Evolutionary conservation across 164 flowering plant species (phyloP).

Genomic region (Berberis thunbergii): DNA sequence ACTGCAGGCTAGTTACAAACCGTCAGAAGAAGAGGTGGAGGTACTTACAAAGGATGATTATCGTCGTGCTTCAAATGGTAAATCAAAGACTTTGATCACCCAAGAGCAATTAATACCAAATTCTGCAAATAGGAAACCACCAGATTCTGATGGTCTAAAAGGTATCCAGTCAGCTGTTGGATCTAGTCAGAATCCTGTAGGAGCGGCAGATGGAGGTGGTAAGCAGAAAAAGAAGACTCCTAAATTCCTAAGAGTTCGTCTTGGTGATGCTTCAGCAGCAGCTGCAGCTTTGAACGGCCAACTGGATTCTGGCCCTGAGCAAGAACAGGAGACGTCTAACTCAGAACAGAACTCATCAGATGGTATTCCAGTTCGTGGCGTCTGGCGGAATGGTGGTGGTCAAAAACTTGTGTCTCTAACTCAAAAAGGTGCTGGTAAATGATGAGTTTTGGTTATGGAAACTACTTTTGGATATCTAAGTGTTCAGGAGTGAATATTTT

Average conservation of each 20-base stretch:
- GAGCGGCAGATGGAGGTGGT: slow-evolving; percentile 29
- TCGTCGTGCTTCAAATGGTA: slow-evolving; percentile 41
- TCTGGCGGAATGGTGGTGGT: slow-evolving; percentile 36
- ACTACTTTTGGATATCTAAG: background rate
- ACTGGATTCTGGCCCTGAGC: slow-evolving; percentile 29
- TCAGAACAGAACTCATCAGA: slow-evolving; percentile 16
- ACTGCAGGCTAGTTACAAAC: slow-evolving; percentile 46
- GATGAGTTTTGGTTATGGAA: background rate
- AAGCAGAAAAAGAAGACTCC: slow-evolving; percentile 63
- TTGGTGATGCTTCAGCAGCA: slow-evolving; percentile 63
- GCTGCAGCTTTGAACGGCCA: slow-evolving; percentile 23
- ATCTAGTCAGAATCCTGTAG: slow-evolving; percentile 20
- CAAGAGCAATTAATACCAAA: slow-evolving; percentile 19
- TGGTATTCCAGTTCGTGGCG: slow-evolving; percentile 30
- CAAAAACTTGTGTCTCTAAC: slow-evolving; percentile 23
- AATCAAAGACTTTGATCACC: slow-evolving; percentile 21
- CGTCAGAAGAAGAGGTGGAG: slow-evolving; percentile 54
- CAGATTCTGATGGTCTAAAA: slow-evolving; percentile 4
- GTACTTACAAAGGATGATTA: slow-evolving; percentile 68
- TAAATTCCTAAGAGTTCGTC: slow-evolving; percentile 61
- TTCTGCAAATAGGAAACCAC: slow-evolving; percentile 6
- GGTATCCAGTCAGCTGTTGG: slow-evolving; percentile 18
- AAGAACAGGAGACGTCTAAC: slow-evolving; percentile 10
- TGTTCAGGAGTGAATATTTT: background rate
- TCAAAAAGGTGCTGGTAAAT: slow-evolving; percentile 6